Evolutionary conservation across 208 protist genomes (phyloP), one percentile per base, ranked within the genome.

Genomic region (Acanthamoeba divionensis): DNA sequence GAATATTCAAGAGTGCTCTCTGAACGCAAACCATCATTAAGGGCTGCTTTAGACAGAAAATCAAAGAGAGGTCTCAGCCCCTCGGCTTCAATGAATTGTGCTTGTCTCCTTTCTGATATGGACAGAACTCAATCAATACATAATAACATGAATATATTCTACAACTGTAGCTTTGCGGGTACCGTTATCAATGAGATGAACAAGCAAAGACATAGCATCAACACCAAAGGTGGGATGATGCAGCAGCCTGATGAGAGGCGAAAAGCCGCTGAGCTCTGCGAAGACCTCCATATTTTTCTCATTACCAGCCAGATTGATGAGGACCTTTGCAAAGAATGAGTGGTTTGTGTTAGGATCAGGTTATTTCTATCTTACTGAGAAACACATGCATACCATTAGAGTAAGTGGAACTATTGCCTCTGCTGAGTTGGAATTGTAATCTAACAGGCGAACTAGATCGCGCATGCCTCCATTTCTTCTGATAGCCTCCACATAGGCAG

Each of bases 61-160:
- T 89, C 80, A 38, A 89, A 89, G 36, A 89, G 80, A 13, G 80
- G 80, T 41, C 80, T 36, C 18, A 89, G 50, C 26, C 80, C 80
- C 21, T 71, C 80, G 0, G 80, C 60, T 26, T 36, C 13, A 24
- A 89, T 36, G 44, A 89, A 89, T 36, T 89, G 60, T 12, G 44
- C 21, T 26, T 15, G 12, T 24, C 62, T 29, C 9, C 44, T 38
- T 8, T 38, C 80, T 89, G 52, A 15, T 10, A 21, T 21, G 31
- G 26, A n/a, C 73, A 33, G 29, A 83, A 33, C n/a, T 36, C 36
- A n/a, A 57, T 6, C 41, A 57, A 31, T 44, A 38, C 2, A 80
- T n/a, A 24, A 18, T 80, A 4, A 18, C 38, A n/a, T 1, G 9
- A 12, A 7, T 75, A 31, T 21, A 45, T 7, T 38, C 47, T 31